Conservation (phyloP, 257 asterid genomes). For the Plectranthus barbatus region DNA sequence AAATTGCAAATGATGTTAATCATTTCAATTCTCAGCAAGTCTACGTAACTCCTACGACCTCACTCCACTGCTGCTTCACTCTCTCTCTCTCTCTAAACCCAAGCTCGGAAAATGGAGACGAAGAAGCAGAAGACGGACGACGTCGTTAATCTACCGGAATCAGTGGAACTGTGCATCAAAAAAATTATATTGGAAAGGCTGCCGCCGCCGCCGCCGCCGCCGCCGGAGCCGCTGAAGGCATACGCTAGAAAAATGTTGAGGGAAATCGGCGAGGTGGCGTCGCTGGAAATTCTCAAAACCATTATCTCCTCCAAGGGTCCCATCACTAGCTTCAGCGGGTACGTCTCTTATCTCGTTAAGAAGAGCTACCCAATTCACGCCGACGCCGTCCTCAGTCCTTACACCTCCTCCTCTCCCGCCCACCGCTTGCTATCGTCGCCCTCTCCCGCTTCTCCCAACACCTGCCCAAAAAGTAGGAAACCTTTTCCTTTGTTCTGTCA, state of each 20-base stretch:
- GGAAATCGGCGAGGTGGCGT: conserved; percentile 1
- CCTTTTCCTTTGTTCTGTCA: not conserved
- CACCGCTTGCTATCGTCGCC: not conserved
- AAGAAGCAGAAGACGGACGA: not conserved
- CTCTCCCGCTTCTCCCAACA: not conserved
- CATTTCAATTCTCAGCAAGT: no score
- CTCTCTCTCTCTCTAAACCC: not conserved
- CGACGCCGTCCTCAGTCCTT: not conserved
- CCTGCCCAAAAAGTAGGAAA: not conserved
- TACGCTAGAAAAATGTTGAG: not conserved
- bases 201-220: no score
- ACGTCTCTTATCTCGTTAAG: not conserved
- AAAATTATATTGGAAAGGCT: not conserved
- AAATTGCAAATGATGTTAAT: no score
- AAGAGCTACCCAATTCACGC: not conserved
- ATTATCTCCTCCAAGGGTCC: not conserved
- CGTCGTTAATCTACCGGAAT: conserved; percentile 1
- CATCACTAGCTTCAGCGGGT: not conserved
- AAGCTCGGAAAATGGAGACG: not conserved
- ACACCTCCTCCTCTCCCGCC: not conserved
- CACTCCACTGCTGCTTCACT: no score
- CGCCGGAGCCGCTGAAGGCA: not conserved
- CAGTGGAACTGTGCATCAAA: not conserved
- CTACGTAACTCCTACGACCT: no score
- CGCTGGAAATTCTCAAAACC: not conserved